These are phyloP conservation scores for Tetraselmis striata DNA, from an alignment of 139 green algal species.

Conservation along the genomic window DNA sequence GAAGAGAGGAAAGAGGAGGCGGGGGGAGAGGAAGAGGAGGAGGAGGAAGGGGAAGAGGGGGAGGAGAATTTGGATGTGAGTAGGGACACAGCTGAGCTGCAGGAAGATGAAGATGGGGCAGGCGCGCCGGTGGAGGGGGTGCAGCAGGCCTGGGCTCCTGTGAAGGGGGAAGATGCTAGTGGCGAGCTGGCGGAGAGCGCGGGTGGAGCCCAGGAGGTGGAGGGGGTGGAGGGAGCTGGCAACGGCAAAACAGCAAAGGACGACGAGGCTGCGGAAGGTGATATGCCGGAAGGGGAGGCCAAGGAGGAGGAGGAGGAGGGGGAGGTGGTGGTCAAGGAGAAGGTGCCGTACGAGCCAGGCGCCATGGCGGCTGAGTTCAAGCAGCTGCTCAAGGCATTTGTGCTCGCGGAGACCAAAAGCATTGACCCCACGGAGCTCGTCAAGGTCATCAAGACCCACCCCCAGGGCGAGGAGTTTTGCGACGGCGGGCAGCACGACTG, in stretches of 20 bases:
- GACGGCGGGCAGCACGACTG: constrained; percentile 52
- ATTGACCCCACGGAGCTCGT: not conserved
- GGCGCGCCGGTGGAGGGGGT: no score
- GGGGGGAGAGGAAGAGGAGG: not conserved
- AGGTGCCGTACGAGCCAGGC: not conserved
- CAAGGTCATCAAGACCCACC: not conserved
- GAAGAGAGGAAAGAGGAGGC: not conserved
- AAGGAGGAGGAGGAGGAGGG: not conserved
- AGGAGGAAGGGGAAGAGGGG: not conserved
- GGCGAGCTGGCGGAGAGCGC: no score
- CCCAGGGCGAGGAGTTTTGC: constrained; percentile 35
- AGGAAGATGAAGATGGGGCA: no score
- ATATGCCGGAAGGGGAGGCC: no score
- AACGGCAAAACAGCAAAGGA: no score
- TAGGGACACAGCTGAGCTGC: no score
- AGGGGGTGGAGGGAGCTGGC: no score
- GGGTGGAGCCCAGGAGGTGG: no score
- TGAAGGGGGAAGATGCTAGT: no score
- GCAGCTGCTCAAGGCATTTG: not conserved
- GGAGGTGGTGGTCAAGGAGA: not conserved
- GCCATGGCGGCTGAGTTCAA: not conserved
- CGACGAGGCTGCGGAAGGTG: not conserved
- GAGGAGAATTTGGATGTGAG: not conserved
- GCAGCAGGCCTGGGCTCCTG: no score
- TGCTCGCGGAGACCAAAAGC: not conserved